Base-by-base conservation (phyloP, 208 protist genomes). In the Balamuthia mandrillaris region DNA sequence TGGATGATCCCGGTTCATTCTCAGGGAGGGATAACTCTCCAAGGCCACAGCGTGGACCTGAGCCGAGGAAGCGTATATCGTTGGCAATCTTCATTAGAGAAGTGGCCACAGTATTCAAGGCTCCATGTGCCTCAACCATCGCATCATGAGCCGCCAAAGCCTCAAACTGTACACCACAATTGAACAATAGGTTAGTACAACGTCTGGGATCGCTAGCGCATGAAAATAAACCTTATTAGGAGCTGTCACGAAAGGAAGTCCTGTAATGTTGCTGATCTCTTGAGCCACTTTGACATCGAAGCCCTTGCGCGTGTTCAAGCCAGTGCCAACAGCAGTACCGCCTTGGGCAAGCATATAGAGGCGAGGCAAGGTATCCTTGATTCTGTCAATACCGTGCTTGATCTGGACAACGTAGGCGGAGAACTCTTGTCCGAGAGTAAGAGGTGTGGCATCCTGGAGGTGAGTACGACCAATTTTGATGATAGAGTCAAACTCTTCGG, bases 391-490 rank as follows among this genome's bases (percentile, higher is more conserved):
- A 29, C 68, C 89, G 42, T 89, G 70, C 12, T 94, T 63, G 4
- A 98, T 47, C 87, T 95, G 93, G 41, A 87, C 74, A 56, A 79
- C 88, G 85, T 94, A 98, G 10, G 70, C 93, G 24, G 61, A 56
- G 68, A 96, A 94, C 86, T 95, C 93, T 58, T 96, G 81, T 35
- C 92, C 92, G 1, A 97, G 86, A 6, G 92, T 96, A 51, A 98
- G 82, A 12, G 96, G 96, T 21, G 92, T 94, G n/a, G 96, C 96
- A 81, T 98, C 96, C 92, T 93, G 86, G 21, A 95, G 82, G 84
- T 98, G 96, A 16, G 96, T 98, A 52, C 96, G 90, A 35, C 96
- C 96, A 49, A 96, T 96, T 86, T 97, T 98, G 31, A 97, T 85
- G 41, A 97, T 94, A 21, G 90, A 12, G 16, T 82, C 51, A 31